phyloP scores from a whole-genome alignment of 2,329 filamentous ascomycete genomes.

The Colletotrichum horii region DNA sequence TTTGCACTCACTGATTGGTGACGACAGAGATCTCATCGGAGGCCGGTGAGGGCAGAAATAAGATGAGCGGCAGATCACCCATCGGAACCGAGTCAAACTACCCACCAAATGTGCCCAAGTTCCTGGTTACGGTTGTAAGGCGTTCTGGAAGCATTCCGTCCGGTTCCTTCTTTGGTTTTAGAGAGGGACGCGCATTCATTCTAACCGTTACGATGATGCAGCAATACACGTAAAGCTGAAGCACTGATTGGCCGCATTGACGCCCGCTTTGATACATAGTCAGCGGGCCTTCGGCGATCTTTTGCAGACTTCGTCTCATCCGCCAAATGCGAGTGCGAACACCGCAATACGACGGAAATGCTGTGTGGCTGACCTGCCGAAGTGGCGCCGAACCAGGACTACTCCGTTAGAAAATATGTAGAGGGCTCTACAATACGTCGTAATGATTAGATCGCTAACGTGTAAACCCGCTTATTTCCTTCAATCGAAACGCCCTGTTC shows the following conservation, averaged over 20 bases:
- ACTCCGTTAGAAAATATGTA: neutral
- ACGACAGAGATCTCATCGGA: neutral
- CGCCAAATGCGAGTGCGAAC: neutral
- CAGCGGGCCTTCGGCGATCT: neutral
- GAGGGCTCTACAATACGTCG: neutral
- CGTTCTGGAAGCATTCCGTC: neutral
- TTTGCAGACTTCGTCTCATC: neutral
- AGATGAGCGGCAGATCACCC: neutral
- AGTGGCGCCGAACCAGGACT: neutral
- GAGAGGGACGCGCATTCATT: neutral
- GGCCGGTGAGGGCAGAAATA: neutral
- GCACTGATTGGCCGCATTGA: neutral
- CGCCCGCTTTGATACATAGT: neutral
- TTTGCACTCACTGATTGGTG: neutral
- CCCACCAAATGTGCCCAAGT: neutral
- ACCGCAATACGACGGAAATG: neutral
- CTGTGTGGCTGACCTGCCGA: neutral
- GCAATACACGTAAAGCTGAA: neutral
- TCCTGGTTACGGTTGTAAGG: too few species aligned
- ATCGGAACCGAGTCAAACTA: neutral
- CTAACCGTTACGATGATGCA: neutral
- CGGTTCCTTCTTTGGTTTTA: neutral
- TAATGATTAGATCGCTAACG: neutral
- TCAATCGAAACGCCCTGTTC: neutral
- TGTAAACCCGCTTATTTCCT: neutral